These are phyloP conservation scores for Lachnum nothofagi DNA, from an alignment of 2,329 filamentous ascomycete genomes.

Conservation along the genomic window DNA sequence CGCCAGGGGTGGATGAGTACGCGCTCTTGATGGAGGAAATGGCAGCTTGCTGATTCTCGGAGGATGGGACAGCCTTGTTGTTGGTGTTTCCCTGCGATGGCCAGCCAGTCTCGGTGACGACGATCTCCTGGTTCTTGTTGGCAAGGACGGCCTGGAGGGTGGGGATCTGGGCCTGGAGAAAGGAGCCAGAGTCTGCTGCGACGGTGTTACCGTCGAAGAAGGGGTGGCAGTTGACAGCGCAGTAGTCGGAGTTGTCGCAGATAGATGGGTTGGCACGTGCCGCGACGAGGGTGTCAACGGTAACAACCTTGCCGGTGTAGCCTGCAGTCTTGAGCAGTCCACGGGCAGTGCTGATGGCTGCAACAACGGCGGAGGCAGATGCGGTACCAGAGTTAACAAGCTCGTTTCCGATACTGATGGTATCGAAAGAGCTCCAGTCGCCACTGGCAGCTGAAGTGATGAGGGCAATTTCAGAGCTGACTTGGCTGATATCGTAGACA, in stretches of 20 bases:
- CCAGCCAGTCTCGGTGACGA: constrained; percentile 84
- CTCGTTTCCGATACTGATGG: constrained; percentile 77
- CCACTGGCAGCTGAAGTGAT: constrained; percentile 55
- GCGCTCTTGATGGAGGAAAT: constrained; percentile 57
- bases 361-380: constrained; percentile 49
- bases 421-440: constrained; percentile 65
- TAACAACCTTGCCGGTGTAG: constrained; percentile 68
- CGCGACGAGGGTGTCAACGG: constrained; percentile 72
- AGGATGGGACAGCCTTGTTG: constrained; percentile 61
- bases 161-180: constrained; percentile 54
- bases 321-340: constrained; percentile 54
- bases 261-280: constrained; percentile 62
- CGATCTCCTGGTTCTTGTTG: constrained; percentile 50
- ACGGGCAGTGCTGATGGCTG: constrained; percentile 54
- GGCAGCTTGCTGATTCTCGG: constrained; percentile 61
- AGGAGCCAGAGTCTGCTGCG: constrained; percentile 60
- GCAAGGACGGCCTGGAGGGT: constrained; percentile 40
- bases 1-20: constrained; percentile 46
- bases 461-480: constrained; percentile 52
- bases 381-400: constrained; percentile 61
- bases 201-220: constrained; percentile 68
- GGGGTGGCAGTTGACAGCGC: constrained; percentile 74
- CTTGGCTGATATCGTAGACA: constrained; percentile 58
- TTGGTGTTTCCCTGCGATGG: constrained; percentile 64
- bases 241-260: constrained; percentile 70